These are phyloP conservation scores for Botrytis medusae DNA, from an alignment of 2,329 filamentous ascomycete species.

Conservation along the genomic window DNA sequence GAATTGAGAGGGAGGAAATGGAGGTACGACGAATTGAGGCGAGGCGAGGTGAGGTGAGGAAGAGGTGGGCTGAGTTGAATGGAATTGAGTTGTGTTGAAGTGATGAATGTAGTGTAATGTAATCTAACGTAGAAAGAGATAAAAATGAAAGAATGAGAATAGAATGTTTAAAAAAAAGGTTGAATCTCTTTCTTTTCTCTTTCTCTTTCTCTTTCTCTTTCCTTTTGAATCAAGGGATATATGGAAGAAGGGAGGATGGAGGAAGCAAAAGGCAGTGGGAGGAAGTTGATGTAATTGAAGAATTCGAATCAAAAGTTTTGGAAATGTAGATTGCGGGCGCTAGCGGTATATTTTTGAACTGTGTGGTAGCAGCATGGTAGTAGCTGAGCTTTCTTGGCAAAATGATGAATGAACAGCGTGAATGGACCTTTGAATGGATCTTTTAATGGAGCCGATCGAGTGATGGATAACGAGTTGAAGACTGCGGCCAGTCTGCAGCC, in stretches of 20 bases:
- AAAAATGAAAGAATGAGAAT: neutral
- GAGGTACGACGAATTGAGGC: neutral
- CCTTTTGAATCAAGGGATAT: neutral
- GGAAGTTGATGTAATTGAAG: constrained; percentile 2
- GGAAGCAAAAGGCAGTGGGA: neutral
- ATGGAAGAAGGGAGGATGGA: neutral
- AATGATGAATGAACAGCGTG: neutral
- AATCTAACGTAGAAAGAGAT: neutral
- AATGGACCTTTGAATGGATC: too few species aligned
- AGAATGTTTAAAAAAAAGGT: neutral
- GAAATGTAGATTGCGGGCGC: constrained; percentile 12
- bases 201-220: too few species aligned
- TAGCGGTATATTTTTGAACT: constrained; percentile 7
- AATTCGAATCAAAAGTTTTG: constrained; percentile 11
- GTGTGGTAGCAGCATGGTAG: too few species aligned
- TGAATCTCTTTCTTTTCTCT: neutral
- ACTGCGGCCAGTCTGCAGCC: too few species aligned
- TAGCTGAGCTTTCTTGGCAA: neutral
- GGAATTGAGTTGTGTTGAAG: neutral
- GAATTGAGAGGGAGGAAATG: neutral
- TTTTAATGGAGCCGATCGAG: neutral
- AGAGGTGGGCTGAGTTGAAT: neutral
- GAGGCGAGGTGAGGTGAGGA: too few species aligned
- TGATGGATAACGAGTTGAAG: neutral
- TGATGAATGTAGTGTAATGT: neutral